phyloP scores from a whole-genome alignment of 2,329 filamentous ascomycete genomes.

The Huntiella savannae region DNA sequence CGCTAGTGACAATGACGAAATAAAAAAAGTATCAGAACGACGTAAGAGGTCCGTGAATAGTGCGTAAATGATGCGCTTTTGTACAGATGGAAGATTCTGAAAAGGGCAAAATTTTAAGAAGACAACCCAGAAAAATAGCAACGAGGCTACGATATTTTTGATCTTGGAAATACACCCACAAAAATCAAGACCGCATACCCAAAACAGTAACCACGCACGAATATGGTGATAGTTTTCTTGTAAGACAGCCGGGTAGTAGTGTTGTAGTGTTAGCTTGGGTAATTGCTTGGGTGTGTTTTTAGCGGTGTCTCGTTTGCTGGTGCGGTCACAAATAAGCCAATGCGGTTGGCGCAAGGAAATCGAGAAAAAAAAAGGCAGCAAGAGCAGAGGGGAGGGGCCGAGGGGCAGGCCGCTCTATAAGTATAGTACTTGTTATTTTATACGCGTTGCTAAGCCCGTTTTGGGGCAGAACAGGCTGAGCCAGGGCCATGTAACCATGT shows the following conservation, averaged over 20 bases:
- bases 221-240: constrained; percentile 1
- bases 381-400: constrained; percentile 14
- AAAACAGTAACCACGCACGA: neutral
- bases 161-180: neutral
- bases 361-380: constrained; percentile 9
- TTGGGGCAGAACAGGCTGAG: neutral
- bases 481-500: constrained; percentile 4
- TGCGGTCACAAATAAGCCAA: constrained; percentile 2
- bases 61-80: too few species aligned
- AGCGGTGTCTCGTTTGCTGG: neutral
- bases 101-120: neutral
- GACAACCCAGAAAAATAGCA: constrained; percentile 1
- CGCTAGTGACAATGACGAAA: too few species aligned
- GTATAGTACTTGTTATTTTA: constrained; percentile 27
- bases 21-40: too few species aligned
- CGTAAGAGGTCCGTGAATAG: too few species aligned
- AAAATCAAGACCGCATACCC: constrained; percentile 1
- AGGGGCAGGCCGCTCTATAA: constrained; percentile 27
- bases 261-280: neutral
- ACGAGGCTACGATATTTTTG: constrained; percentile 4
- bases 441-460: constrained; percentile 18
- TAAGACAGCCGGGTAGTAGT: neutral
- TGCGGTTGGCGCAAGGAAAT: constrained; percentile 5
- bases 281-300: neutral
- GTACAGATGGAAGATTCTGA: constrained; percentile 1